Conservation (phyloP, 495 filamentous ascomycete species). For the Chaetomium tenue region DNA sequence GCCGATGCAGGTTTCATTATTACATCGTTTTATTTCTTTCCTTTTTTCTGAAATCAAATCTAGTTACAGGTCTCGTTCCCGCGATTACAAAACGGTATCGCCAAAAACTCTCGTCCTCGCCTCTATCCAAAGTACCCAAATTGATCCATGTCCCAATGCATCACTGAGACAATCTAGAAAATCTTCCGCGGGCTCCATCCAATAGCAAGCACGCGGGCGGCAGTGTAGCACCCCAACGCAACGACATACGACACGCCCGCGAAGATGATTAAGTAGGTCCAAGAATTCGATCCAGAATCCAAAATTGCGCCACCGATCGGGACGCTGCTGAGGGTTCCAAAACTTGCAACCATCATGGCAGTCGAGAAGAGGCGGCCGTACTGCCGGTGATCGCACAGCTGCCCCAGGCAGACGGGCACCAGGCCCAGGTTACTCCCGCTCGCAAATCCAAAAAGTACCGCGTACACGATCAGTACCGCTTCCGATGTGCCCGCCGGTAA, state of each 20-base stretch:
- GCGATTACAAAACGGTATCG: neutral
- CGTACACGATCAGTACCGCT: slow-evolving; percentile 66
- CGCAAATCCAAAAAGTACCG: slow-evolving; percentile 78
- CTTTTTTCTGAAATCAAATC: too few species aligned
- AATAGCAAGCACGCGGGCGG: slow-evolving; percentile 62
- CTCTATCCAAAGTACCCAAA: neutral
- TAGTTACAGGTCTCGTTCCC: too few species aligned
- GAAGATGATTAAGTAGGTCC: slow-evolving; percentile 67
- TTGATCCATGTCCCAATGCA: neutral
- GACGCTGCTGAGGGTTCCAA: slow-evolving; percentile 82
- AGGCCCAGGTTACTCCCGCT: slow-evolving; percentile 82
- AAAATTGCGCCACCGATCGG: slow-evolving; percentile 82
- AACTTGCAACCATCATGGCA: slow-evolving; percentile 83
- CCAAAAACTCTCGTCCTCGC: neutral
- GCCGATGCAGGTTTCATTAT: too few species aligned
- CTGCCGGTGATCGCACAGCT: slow-evolving; percentile 80
- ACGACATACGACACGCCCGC: slow-evolving; percentile 61
- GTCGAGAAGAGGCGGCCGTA: slow-evolving; percentile 87
- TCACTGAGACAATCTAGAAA: slow-evolving; percentile 36
- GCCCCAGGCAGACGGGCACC: slow-evolving; percentile 85
- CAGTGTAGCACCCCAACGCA: slow-evolving; percentile 59
- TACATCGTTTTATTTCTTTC: too few species aligned
- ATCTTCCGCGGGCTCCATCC: slow-evolving; percentile 59
- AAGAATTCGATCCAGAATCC: slow-evolving; percentile 44
- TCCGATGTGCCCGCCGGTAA: slow-evolving; percentile 62